Conservation (phyloP, 1,284 basidiomycete species). For the Sporisorium exsertum region DNA sequence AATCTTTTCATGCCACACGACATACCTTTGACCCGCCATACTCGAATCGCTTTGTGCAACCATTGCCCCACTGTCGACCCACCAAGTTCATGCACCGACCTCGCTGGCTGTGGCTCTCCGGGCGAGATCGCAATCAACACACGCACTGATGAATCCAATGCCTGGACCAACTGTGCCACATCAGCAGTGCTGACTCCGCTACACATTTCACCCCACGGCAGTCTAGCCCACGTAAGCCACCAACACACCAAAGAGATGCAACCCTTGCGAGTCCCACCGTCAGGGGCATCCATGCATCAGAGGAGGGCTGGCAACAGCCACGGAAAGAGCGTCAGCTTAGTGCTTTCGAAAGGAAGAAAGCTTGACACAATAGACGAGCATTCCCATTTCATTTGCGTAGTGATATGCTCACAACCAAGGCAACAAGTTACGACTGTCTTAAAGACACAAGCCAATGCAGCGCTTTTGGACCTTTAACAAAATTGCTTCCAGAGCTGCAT, state of each 20-base stretch:
- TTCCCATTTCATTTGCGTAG: neutral
- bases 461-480: too few relatives aligned
- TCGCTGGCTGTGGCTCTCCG: neutral
- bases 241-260: neutral
- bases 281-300: neutral
- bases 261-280: neutral
- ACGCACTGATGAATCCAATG: neutral
- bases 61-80: neutral
- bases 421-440: neutral
- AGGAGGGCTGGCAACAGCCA: neutral
- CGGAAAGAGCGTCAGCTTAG: neutral
- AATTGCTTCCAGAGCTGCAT: too few relatives aligned
- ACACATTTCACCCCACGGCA: neutral
- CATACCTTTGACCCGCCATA: neutral
- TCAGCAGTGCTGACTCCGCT: neutral
- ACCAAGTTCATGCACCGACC: neutral
- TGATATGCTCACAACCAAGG: neutral
- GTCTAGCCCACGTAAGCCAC: neutral
- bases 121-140: neutral
- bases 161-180: neutral
- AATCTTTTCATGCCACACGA: neutral
- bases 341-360: neutral
- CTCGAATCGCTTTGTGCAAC: neutral
- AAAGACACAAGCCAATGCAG: neutral
- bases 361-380: neutral